These are phyloP conservation scores for Coniophora puteana DNA, from an alignment of 1,284 basidiomycete species.

Conservation along the genomic window DNA sequence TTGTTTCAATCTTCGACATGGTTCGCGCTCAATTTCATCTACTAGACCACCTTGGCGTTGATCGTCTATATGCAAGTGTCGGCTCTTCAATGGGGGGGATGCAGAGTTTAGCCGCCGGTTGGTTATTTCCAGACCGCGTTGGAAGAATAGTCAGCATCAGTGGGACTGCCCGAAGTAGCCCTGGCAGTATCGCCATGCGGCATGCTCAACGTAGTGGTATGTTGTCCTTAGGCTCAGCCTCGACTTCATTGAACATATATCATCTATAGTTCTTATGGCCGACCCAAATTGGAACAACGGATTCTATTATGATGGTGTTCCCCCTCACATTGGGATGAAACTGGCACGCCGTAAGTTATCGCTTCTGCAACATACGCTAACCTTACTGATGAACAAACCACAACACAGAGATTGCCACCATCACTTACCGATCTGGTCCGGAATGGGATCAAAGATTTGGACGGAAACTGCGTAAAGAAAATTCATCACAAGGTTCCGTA, in stretches of 20 bases:
- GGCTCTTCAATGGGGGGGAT: constrained; percentile 97
- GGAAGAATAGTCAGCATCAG: constrained; percentile 90
- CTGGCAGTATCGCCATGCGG: constrained; percentile 92
- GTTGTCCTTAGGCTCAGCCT: constrained; percentile 22
- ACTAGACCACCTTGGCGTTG: constrained; percentile 82
- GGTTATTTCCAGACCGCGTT: constrained; percentile 89
- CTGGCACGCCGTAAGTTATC: constrained; percentile 84
- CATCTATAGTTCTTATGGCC: constrained; percentile 86
- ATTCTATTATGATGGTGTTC: constrained; percentile 94
- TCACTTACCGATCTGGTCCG: constrained; percentile 97
- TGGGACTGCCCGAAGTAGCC: constrained; percentile 88
- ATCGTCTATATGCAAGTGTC: constrained; percentile 88
- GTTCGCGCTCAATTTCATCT: constrained; percentile 88
- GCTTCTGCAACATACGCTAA: neutral
- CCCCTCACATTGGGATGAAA: constrained; percentile 98
- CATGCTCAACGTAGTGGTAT: constrained; percentile 92
- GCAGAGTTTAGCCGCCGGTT: constrained; percentile 95
- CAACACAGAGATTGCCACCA: constrained; percentile 89
- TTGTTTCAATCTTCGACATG: constrained; percentile 97
- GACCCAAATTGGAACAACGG: constrained; percentile 99
- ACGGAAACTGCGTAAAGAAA: constrained; percentile 54
- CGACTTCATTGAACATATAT: neutral
- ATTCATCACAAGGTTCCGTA: constrained; percentile 15
- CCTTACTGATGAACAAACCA: constrained; percentile 2
- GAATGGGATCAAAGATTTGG: constrained; percentile 99